Percentiles rank a stretch among this genome's conserved stretches.
These are phyloP conservation scores for Tilletiopsis washingtonensis DNA, from an alignment of 1,284 basidiomycete genomes.

Conservation along the genomic window DNA sequence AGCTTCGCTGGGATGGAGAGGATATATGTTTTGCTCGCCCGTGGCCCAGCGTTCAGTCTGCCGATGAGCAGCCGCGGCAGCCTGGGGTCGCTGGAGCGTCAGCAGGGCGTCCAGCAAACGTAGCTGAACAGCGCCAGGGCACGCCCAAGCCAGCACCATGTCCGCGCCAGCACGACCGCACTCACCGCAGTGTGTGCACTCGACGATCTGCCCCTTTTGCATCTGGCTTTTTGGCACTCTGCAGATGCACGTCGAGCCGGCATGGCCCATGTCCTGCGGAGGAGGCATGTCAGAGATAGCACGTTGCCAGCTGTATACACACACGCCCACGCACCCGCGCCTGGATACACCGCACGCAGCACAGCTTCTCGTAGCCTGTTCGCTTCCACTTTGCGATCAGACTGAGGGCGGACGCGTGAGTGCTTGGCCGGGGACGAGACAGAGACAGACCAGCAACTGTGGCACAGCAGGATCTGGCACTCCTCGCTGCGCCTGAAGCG, in stretches of 20 bases:
- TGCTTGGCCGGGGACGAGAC: background rate
- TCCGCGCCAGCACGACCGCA: background rate
- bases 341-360: slow-evolving; percentile 94
- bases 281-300: slow-evolving; percentile 5
- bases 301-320: background rate
- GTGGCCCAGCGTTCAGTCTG: too few species aligned
- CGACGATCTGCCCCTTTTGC: slow-evolving; percentile 82
- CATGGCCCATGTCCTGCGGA: slow-evolving; percentile 89
- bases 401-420: slow-evolving; percentile 51
- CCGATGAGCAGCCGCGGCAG: background rate
- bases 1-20: too few species aligned
- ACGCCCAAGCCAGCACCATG: background rate
- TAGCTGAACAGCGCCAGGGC: background rate
- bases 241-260: slow-evolving; percentile 98
- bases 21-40: too few species aligned
- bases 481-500: background rate
- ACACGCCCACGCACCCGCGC: slow-evolving; percentile 58
- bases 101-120: background rate
- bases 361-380: slow-evolving; percentile 94
- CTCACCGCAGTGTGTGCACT: slow-evolving; percentile 75
- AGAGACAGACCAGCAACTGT: background rate
- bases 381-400: slow-evolving; percentile 99
- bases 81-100: background rate
- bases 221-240: slow-evolving; percentile 91
- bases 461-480: background rate